Evolutionary conservation across 2,329 filamentous ascomycete genomes (phyloP).

Genomic region (Coniochaeta ligniaria): DNA sequence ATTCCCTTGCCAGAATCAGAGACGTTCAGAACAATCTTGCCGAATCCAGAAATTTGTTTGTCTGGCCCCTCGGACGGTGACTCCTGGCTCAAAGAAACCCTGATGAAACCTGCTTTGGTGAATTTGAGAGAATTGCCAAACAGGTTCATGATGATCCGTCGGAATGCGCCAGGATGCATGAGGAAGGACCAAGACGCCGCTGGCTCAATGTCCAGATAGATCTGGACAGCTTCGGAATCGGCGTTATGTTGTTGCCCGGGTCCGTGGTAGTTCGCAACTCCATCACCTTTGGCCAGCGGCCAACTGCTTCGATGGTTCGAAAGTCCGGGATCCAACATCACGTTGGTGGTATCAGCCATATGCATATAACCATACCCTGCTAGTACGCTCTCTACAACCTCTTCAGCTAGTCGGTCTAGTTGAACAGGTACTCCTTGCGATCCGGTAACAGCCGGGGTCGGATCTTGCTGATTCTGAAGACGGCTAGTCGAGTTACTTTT

Average conservation of each 20-base stretch:
- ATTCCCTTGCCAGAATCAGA: constrained; percentile 61
- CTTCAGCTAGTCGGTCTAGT: constrained; percentile 34
- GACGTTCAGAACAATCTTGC: constrained; percentile 34
- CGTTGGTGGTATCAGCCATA: background rate
- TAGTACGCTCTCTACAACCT: constrained; percentile 39
- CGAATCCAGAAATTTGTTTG: background rate
- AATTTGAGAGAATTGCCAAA: constrained; percentile 48
- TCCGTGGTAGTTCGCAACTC: background rate
- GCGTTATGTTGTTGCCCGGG: background rate
- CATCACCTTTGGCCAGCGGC: background rate
- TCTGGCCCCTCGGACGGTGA: background rate
- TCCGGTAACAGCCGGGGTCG: background rate
- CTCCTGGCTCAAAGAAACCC: constrained; percentile 9
- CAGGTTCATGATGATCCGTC: constrained; percentile 46
- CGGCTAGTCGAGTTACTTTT: background rate
- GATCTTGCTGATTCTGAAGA: background rate
- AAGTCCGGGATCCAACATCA: background rate
- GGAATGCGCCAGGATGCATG: constrained; percentile 40
- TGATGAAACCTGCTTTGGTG: constrained; percentile 24
- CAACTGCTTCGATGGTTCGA: background rate
- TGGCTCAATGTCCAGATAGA: constrained; percentile 42
- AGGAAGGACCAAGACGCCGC: constrained; percentile 40
- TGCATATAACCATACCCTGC: constrained; percentile 33
- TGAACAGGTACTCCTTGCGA: constrained; percentile 13
- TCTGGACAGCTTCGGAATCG: constrained; percentile 2